These are phyloP conservation scores for Omphalotus olearius DNA, from an alignment of 1,284 basidiomycete species.

Conservation along the genomic window DNA sequence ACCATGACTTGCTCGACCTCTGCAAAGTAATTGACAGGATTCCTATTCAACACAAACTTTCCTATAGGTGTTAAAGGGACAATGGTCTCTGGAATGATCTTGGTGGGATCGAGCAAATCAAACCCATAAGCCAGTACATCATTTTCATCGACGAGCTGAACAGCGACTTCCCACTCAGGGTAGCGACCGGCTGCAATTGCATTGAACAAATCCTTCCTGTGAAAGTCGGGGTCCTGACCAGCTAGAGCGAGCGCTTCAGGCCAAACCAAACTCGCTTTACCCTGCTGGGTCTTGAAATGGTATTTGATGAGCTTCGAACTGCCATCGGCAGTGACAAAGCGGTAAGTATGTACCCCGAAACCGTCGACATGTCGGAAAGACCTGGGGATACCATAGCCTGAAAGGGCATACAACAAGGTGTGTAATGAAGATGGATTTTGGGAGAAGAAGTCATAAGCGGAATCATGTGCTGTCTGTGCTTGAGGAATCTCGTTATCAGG, in stretches of 20 bases:
- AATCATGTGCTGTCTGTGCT: conserved; percentile 8
- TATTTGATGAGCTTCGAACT: conserved; percentile 9
- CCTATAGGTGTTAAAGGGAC: conserved; percentile 7
- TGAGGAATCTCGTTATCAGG: conserved; percentile 9
- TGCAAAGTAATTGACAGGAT: conserved; percentile 8
- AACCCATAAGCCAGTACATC: conserved; percentile 6
- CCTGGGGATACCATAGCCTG: conserved; percentile 9
- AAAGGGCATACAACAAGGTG: neutral
- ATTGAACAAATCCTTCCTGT: conserved; percentile 17
- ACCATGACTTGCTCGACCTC: conserved; percentile 12
- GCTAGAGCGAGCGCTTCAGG: conserved; percentile 13
- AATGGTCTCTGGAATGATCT: conserved; percentile 5
- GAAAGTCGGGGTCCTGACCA: conserved; percentile 18
- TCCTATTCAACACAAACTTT: conserved; percentile 9
- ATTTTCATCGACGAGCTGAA: conserved; percentile 10
- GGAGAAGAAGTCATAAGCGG: conserved; percentile 11
- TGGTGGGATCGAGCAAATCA: conserved; percentile 9
- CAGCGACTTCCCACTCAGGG: conserved; percentile 17
- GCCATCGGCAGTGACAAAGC: conserved; percentile 7
- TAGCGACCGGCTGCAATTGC: conserved; percentile 17
- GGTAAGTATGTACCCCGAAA: conserved; percentile 10
- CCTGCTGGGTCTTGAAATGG: conserved; percentile 9
- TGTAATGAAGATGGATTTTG: conserved; percentile 8
- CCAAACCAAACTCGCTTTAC: conserved; percentile 8
- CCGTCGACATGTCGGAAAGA: conserved; percentile 10